Percentiles rank a stretch among this genome's conserved stretches.
Conservation (phyloP, 163 green algal genomes). For the Coccomyxa subellipsoidea region DNA sequence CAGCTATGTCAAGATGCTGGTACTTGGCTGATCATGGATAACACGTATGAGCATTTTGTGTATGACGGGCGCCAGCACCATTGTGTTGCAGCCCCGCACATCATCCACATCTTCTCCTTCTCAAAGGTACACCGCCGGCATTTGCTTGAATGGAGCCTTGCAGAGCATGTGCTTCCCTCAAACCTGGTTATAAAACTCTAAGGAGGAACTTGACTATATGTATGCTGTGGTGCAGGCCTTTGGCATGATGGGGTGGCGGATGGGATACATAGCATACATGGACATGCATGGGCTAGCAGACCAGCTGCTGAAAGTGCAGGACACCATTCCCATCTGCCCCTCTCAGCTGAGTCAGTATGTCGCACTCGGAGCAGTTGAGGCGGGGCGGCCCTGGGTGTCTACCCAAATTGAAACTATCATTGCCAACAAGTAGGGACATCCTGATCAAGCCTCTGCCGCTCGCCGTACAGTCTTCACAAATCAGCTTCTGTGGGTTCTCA, state of each 20-base stretch:
- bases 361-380: slow-evolving; percentile 57
- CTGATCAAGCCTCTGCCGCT: no score
- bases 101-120: slow-evolving; percentile 92
- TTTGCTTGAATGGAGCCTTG: neutral
- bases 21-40: slow-evolving; percentile 75
- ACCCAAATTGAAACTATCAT: slow-evolving; percentile 33
- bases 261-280: slow-evolving; percentile 73
- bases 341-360: slow-evolving; percentile 46
- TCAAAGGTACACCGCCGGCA: slow-evolving; percentile 63
- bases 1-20: slow-evolving; percentile 43
- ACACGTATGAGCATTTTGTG: slow-evolving; percentile 82
- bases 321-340: slow-evolving; percentile 80
- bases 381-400: slow-evolving; percentile 54
- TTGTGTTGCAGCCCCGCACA: slow-evolving; percentile 63
- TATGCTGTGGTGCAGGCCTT: slow-evolving; percentile 56
- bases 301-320: slow-evolving; percentile 74
- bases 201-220: neutral
- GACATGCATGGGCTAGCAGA: slow-evolving; percentile 36
- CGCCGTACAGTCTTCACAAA: no score
- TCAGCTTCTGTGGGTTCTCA: no score
- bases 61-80: slow-evolving; percentile 68
- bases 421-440: slow-evolving; percentile 34
- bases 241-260: slow-evolving; percentile 95
- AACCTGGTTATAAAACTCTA: no score
- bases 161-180: no score